phyloP scores from a whole-genome alignment of 805 yeast species.

The Candida patagonica region DNA sequence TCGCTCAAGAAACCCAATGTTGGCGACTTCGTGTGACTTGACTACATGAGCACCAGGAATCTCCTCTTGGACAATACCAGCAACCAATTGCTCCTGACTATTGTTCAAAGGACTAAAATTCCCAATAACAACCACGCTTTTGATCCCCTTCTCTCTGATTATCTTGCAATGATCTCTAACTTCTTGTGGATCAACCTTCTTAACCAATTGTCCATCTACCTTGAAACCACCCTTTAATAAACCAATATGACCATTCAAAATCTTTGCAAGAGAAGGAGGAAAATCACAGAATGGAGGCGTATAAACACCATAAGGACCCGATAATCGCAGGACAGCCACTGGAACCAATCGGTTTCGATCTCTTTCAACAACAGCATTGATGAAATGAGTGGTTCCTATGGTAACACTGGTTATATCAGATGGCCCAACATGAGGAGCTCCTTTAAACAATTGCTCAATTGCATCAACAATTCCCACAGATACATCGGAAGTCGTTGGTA shows the following conservation, averaged over 20 bases:
- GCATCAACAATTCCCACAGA: slow-evolving; percentile 35
- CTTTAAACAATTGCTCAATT: slow-evolving; percentile 28
- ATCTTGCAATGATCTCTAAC: slow-evolving; percentile 22
- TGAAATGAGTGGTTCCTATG: slow-evolving; percentile 45
- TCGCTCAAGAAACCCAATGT: slow-evolving; percentile 37
- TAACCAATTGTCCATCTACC: slow-evolving; percentile 11
- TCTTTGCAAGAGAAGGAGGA: slow-evolving; percentile 22
- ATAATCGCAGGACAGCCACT: slow-evolving; percentile 38
- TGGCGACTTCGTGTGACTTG: slow-evolving; percentile 34
- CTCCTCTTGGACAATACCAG: slow-evolving; percentile 26
- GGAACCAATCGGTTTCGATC: slow-evolving; percentile 34
- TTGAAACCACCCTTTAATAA: slow-evolving; percentile 12
- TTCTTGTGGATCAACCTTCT: slow-evolving; percentile 8
- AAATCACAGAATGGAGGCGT: slow-evolving; percentile 38
- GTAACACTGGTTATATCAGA: slow-evolving; percentile 34
- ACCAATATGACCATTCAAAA: slow-evolving; percentile 10
- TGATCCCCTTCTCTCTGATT: slow-evolving; percentile 29
- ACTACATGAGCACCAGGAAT: slow-evolving; percentile 32
- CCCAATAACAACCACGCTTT: slow-evolving; percentile 32
- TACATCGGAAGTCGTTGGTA: slow-evolving; percentile 36
- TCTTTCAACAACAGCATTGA: slow-evolving; percentile 43
- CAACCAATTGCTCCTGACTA: slow-evolving; percentile 32
- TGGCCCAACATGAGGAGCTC: slow-evolving; percentile 5
- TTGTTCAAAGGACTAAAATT: slow-evolving; percentile 33
- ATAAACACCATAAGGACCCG: slow-evolving; percentile 35